Percentiles rank a stretch among this genome's conserved stretches.
These are phyloP conservation scores for Sporothrix phasma DNA, from an alignment of 2,329 filamentous ascomycete species.

Conservation along the genomic window DNA sequence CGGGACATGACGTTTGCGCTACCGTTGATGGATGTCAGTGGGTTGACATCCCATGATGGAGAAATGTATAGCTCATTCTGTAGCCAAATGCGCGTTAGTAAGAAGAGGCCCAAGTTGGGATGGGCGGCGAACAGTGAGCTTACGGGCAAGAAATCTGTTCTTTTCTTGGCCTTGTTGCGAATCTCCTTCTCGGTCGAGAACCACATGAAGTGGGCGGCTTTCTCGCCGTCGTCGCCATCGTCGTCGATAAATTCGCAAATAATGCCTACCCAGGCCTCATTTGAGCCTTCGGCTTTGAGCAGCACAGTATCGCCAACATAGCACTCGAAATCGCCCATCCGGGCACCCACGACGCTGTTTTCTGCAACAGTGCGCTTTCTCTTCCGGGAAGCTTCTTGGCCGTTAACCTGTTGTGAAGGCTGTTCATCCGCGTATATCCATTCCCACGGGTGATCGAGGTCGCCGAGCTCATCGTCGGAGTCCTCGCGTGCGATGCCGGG, in stretches of 20 bases:
- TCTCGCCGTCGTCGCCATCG: conserved; percentile 58
- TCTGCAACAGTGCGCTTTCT: conserved; percentile 28
- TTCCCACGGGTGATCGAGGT: conserved; percentile 65
- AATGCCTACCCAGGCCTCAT: conserved; percentile 87
- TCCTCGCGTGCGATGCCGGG: conserved; percentile 62
- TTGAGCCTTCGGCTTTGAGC: conserved; percentile 75
- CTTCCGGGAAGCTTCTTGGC: conserved; percentile 22
- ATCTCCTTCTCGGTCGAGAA: conserved; percentile 89
- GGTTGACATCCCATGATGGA: conserved; percentile 75
- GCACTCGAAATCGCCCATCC: conserved; percentile 73
- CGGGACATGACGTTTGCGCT: conserved; percentile 73
- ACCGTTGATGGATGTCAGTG: conserved; percentile 80
- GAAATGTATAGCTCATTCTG: conserved; percentile 90
- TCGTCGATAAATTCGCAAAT: conserved; percentile 72
- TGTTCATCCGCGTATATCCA: conserved; percentile 56
- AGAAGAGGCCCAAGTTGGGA: background rate
- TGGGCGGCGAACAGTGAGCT: background rate
- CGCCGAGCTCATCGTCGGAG: conserved; percentile 77
- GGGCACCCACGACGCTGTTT: conserved; percentile 63
- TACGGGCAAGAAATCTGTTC: conserved; percentile 64
- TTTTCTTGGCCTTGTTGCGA: conserved; percentile 70
- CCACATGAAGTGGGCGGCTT: conserved; percentile 87
- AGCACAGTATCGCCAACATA: conserved; percentile 73
- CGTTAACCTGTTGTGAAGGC: conserved; percentile 9
- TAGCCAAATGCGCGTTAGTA: background rate